These are phyloP conservation scores for Zygoascus flipseniorum DNA, from an alignment of 805 yeast genomes.

Conservation along the genomic window DNA sequence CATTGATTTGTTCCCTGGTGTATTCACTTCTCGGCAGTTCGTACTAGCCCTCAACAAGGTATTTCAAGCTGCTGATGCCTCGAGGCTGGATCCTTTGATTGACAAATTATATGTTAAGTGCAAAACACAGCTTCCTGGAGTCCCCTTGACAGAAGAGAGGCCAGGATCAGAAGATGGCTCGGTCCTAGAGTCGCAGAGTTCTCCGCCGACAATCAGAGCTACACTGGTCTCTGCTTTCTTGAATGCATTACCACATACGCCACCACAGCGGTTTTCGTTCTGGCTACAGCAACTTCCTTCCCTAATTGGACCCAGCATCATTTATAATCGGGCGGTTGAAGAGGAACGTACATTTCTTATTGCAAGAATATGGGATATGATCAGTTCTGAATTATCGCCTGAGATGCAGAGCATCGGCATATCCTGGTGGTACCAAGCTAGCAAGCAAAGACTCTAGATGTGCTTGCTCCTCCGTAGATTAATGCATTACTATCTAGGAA, in stretches of 20 bases:
- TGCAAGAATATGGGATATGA: conserved; percentile 41
- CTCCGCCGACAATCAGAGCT: conserved; percentile 35
- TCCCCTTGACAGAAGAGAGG: conserved; percentile 26
- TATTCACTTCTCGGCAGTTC: conserved; percentile 47
- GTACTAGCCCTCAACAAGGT: conserved; percentile 49
- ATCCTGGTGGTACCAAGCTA: conserved; percentile 22
- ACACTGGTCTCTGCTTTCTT: conserved; percentile 41
- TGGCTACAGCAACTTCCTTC: conserved; percentile 42
- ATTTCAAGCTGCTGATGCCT: conserved; percentile 34
- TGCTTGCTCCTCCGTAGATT: too few species aligned
- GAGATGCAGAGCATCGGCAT: conserved; percentile 25
- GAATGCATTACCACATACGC: conserved; percentile 46
- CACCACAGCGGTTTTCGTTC: conserved; percentile 31
- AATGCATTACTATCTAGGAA: too few species aligned
- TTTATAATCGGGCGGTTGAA: conserved; percentile 3
- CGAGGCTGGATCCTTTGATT: conserved; percentile 30
- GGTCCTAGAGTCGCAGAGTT: not conserved
- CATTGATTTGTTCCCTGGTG: conserved; percentile 46
- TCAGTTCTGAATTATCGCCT: conserved; percentile 48
- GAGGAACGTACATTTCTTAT: conserved; percentile 35
- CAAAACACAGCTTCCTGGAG: conserved; percentile 28
- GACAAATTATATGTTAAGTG: conserved; percentile 33
- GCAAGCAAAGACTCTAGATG: not conserved
- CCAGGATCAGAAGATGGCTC: conserved; percentile 3
- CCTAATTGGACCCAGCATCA: conserved; percentile 11